phyloP scores from a whole-genome alignment of 75 land plant genomes.

The Pinus taeda region DNA sequence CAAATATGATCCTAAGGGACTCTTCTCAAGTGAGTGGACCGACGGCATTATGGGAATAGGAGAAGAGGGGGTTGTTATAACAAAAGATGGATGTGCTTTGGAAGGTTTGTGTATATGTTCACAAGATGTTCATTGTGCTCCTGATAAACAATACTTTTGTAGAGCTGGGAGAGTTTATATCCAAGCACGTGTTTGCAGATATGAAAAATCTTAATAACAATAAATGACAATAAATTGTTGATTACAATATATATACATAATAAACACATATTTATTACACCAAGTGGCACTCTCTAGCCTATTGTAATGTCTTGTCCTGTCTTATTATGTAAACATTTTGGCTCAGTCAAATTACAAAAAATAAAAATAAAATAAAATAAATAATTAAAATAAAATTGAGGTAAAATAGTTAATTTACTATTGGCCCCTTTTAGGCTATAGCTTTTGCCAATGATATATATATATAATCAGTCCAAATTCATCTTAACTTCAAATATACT shows the following conservation, averaged over 20 bases:
- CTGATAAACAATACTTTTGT: constrained; percentile 19
- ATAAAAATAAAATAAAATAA: no score
- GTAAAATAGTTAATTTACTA: no score
- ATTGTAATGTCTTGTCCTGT: no score
- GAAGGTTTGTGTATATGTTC: constrained; percentile 12
- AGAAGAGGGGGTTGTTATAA: not conserved
- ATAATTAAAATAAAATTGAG: no score
- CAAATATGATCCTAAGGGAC: constrained; percentile 8
- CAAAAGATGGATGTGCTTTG: constrained; percentile 9
- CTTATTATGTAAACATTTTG: no score
- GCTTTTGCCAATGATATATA: no score
- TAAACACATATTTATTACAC: no score
- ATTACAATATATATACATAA: not conserved
- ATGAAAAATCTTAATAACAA: not conserved
- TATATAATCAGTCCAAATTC: no score
- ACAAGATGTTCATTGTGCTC: constrained; percentile 18
- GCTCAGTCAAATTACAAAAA: no score
- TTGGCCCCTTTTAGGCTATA: no score
- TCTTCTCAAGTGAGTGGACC: constrained; percentile 22
- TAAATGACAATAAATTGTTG: not conserved
- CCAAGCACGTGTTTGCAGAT: constrained; percentile 35
- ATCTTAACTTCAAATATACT: no score
- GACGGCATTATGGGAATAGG: constrained; percentile 9
- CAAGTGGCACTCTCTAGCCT: no score
- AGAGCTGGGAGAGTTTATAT: constrained; percentile 20